Conservation (phyloP, 2,329 filamentous ascomycete species). For the Aspergillus phoenicis region DNA sequence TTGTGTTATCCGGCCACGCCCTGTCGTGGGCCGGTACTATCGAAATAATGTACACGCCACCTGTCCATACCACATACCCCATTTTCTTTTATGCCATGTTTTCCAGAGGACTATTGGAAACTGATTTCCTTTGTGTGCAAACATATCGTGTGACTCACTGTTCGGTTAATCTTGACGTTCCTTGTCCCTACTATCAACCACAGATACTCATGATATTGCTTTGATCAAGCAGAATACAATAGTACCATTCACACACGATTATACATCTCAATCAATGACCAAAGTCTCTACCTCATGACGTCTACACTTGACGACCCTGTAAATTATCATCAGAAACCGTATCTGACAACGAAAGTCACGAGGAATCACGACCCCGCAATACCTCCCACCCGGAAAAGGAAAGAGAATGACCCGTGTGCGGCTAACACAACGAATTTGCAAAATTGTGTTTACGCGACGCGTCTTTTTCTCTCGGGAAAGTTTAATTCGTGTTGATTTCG, state of each 20-base stretch:
- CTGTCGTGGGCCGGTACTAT: neutral
- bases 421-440: neutral
- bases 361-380: too few species aligned
- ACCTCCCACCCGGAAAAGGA: neutral
- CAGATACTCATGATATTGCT: neutral
- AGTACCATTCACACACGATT: too few species aligned
- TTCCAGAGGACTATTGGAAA: constrained; percentile 4
- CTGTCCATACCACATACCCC: constrained; percentile 21
- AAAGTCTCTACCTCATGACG: neutral
- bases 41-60: constrained; percentile 11
- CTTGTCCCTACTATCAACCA: neutral
- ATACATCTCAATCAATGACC: neutral
- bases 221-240: too few species aligned
- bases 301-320: neutral
- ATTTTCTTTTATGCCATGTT: constrained; percentile 10
- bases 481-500: constrained; percentile 20
- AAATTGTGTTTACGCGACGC: constrained; percentile 12
- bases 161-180: constrained; percentile 1
- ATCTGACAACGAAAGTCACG: too few species aligned
- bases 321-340: too few species aligned
- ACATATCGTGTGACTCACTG: neutral
- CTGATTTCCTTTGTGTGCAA: constrained; percentile 17
- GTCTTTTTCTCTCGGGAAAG: constrained; percentile 8
- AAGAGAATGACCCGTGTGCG: neutral
- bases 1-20: neutral